Evolutionary conservation across 2,329 filamentous ascomycete species (phyloP).

Genomic region (Aureobasidium sp.): DNA sequence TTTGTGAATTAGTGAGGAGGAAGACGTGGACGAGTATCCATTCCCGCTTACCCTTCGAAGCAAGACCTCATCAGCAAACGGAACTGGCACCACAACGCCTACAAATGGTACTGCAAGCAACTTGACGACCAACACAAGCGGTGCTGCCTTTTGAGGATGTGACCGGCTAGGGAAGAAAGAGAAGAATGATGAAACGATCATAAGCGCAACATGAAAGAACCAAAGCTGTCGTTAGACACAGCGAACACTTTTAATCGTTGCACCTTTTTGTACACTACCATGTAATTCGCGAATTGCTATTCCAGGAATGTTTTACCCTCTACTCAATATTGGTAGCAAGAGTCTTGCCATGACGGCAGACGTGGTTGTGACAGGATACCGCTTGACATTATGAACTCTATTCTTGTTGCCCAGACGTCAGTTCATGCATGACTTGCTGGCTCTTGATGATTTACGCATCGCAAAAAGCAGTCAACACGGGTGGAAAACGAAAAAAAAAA

Average conservation of each 20-base stretch:
- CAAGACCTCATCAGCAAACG: constrained; percentile 29
- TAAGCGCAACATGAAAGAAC: neutral
- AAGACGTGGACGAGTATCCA: constrained; percentile 74
- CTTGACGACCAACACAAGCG: neutral
- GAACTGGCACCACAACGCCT: constrained; percentile 22
- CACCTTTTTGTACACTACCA: constrained; percentile 12
- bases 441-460: neutral
- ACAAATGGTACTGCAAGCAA: constrained; percentile 16
- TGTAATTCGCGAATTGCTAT: constrained; percentile 4
- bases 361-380: neutral
- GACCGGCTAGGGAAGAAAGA: neutral
- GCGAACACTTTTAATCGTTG: neutral
- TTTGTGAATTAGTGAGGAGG: constrained; percentile 64
- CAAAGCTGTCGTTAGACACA: neutral
- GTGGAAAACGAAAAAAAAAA: neutral
- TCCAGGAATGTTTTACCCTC: neutral
- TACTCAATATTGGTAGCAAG: too few relatives aligned
- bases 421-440: neutral
- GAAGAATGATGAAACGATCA: constrained; percentile 8
- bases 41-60: constrained; percentile 61
- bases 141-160: neutral
- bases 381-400: neutral
- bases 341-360: neutral
- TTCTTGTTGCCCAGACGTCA: neutral
- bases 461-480: neutral